These are phyloP conservation scores for Saxophila tyrrhenica DNA, from an alignment of 495 filamentous ascomycete genomes.

Conservation along the genomic window DNA sequence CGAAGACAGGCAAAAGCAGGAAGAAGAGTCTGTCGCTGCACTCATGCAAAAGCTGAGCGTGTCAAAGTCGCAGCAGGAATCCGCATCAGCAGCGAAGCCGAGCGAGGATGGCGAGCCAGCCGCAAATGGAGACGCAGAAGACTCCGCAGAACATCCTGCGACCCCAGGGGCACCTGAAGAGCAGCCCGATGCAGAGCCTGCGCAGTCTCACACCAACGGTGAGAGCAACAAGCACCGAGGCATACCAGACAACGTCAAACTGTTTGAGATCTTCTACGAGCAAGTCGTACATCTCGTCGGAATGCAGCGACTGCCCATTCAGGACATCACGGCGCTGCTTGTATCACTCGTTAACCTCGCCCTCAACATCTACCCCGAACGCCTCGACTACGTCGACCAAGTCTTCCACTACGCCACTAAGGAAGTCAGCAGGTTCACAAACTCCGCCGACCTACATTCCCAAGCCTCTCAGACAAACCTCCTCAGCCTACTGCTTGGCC, in stretches of 20 bases:
- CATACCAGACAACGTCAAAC: conserved; percentile 71
- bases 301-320: conserved; percentile 78
- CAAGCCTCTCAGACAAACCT: conserved; percentile 77
- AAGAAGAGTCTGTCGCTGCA: conserved; percentile 69
- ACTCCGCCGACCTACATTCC: conserved; percentile 89
- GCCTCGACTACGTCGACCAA: conserved; percentile 90
- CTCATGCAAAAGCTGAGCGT: conserved; percentile 68
- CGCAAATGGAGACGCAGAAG: conserved; percentile 26
- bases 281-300: conserved; percentile 90
- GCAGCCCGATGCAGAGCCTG: conserved; percentile 17
- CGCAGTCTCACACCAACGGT: conserved; percentile 22
- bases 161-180: conserved; percentile 39
- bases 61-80: conserved; percentile 36
- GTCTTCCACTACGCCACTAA: conserved; percentile 77
- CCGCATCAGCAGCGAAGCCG: neutral
- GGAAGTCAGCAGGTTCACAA: conserved; percentile 81
- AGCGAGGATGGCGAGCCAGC: conserved; percentile 10
- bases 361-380: conserved; percentile 87
- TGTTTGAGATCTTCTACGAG: conserved; percentile 96
- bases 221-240: conserved; percentile 48
- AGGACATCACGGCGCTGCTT: conserved; percentile 84
- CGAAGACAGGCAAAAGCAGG: conserved; percentile 61
- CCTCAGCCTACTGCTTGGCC: conserved; percentile 73
- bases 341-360: conserved; percentile 88
- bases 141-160: conserved; percentile 25